Conservation (phyloP, 257 asterid species). For the Catharanthus roseus region DNA sequence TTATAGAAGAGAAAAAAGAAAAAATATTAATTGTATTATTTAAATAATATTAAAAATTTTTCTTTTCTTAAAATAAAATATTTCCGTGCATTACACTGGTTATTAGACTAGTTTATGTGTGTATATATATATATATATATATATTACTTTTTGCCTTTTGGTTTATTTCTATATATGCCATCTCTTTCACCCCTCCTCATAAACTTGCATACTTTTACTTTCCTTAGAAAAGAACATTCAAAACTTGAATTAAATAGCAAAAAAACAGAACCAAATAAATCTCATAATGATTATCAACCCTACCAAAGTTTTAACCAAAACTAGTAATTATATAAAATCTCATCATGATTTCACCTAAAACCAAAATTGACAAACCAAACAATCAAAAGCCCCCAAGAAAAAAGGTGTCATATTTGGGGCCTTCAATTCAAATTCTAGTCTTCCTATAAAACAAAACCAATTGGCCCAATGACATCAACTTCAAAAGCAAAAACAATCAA, state of each 20-base stretch:
- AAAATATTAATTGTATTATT: too few species aligned
- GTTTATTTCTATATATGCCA: background rate
- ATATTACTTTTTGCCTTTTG: too few species aligned
- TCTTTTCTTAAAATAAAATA: too few species aligned
- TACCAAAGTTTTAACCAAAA: background rate
- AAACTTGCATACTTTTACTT: slow-evolving; percentile 1
- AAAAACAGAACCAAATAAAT: too few species aligned
- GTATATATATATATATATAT: too few species aligned
- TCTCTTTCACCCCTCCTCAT: background rate
- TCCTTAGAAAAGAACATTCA: background rate
- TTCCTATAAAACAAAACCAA: slow-evolving; percentile 10
- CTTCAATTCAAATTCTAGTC: too few species aligned
- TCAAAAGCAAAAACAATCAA: slow-evolving; percentile 19
- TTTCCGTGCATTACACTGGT: too few species aligned
- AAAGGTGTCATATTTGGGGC: background rate
- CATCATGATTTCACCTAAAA: background rate
- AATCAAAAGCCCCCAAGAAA: slow-evolving; percentile 8
- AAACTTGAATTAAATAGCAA: too few species aligned
- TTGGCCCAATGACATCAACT: slow-evolving; percentile 32
- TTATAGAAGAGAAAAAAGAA: too few species aligned
- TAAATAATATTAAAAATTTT: too few species aligned
- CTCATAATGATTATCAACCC: background rate
- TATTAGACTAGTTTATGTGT: too few species aligned
- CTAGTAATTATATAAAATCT: background rate
- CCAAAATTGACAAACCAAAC: background rate